Evolutionary conservation across 2,329 filamentous ascomycete species (phyloP), one percentile per base, ranked within the genome.

Genomic region (Fusarium equiseti): DNA sequence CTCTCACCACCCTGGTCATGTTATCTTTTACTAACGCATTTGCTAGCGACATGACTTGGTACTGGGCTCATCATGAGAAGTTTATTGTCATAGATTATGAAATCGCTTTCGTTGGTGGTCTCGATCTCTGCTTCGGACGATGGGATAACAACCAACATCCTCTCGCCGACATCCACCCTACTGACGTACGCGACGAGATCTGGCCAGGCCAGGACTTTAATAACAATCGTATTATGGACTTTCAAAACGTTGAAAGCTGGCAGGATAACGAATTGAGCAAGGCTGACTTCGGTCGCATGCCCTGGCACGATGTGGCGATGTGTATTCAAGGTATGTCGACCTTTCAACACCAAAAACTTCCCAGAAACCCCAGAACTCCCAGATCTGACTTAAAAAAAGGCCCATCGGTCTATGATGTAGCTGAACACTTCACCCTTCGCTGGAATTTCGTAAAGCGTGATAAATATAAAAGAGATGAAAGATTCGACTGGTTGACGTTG

Each of bases 191-290:
- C 16, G 89, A 95, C 58, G 95, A 98, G 79, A 86, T 98, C 22
- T 99, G 94, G 86, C 95, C 96, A 0, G 96, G 96, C 1, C 96
- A 99, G 77, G 96, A 99, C 76, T 98, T 97, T 84, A 98, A 98
- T 81, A 98, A 98, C 81, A 98, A 97, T 79, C 90, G 95, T 40
- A 91, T 98, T 73, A 92, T 97, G 91, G 96, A 99, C 76, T 99
- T 98, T 79, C 87, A 98, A 74, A 92, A 91, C 32, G 96, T 98
- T 2, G 24, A 27, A 26, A 80, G 92, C 31, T 98, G 95, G 95
- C 94, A 96, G 80, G 89, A 91, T 52, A 98, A 99, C 72, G 94
- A 97, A 78, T 84, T 98, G 18, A 94, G 90, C 79, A 98, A 98
- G 81, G 90, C 92, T 5, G 93, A 97, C 51, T 97, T 91, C 75